phyloP scores from a whole-genome alignment of 164 flowering plant genomes.

The Sedum album region DNA sequence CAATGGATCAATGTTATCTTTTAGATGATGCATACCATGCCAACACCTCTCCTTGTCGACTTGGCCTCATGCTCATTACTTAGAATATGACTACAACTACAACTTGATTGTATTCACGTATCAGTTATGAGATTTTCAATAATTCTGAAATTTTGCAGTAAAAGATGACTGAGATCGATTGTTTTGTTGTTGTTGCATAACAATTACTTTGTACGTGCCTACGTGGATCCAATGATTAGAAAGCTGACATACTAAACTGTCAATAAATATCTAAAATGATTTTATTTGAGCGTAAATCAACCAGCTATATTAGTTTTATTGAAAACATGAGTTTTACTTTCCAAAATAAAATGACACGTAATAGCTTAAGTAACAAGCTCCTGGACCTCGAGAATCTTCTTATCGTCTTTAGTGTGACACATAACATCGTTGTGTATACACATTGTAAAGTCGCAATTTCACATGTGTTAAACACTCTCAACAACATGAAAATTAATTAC shows the following conservation, averaged over 20 bases:
- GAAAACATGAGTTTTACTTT: not conserved
- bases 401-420: not conserved
- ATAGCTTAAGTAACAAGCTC: not conserved
- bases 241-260: not conserved
- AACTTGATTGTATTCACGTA: not conserved
- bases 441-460: not conserved
- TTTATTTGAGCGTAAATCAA: not conserved
- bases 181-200: not conserved
- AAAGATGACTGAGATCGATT: not conserved
- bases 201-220: too few species aligned
- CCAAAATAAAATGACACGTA: not conserved
- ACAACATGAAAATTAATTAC: not conserved
- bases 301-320: too few species aligned
- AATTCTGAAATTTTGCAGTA: not conserved
- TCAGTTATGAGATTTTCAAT: not conserved
- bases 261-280: not conserved
- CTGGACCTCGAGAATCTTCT: not conserved
- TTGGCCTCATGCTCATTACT: not conserved
- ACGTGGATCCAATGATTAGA: not conserved
- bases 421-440: slow-evolving; percentile 5
- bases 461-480: slow-evolving; percentile 7
- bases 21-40: not conserved
- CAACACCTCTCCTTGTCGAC: slow-evolving; percentile 5
- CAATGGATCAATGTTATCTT: slow-evolving; percentile 7
- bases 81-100: not conserved